phyloP scores from a whole-genome alignment of 495 filamentous ascomycete species.

The Annulohypoxylon bovei region DNA sequence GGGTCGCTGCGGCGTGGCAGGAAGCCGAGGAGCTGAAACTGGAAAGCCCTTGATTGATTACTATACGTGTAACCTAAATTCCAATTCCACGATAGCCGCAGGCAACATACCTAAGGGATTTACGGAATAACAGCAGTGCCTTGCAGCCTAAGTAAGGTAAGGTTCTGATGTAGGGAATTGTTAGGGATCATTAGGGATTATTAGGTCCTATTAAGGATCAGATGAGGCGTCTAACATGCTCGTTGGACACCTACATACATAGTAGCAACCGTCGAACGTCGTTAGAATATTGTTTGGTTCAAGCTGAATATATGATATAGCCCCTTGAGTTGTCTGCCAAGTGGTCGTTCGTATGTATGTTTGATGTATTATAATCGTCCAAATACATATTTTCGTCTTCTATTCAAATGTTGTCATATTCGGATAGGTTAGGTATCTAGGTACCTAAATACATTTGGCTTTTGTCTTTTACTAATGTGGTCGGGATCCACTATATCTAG shows the following conservation, averaged over 20 bases:
- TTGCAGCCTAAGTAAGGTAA: constrained; percentile 19
- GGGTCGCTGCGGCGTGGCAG: constrained; percentile 19
- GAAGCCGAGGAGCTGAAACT: constrained; percentile 32
- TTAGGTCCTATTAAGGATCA: neutral
- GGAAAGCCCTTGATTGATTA: constrained; percentile 13
- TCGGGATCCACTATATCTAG: constrained; percentile 12
- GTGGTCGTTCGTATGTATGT: constrained; percentile 5
- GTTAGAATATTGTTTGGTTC: neutral
- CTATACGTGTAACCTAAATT: constrained; percentile 31
- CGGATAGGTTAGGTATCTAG: constrained; percentile 8
- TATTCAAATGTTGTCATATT: constrained; percentile 16
- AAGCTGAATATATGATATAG: neutral
- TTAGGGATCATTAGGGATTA: neutral
- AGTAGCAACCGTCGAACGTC: neutral
- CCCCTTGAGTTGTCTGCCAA: constrained; percentile 11
- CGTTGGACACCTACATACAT: neutral
- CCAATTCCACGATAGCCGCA: constrained; percentile 40
- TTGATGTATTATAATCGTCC: neutral
- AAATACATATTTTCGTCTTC: neutral
- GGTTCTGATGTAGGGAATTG: neutral
- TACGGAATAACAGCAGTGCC: constrained; percentile 15
- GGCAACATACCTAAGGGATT: constrained; percentile 2
- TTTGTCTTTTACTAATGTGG: neutral
- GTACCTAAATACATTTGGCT: neutral
- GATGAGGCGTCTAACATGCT: neutral